Evolutionary conservation across 1,139 yeast genomes (phyloP).

Genomic region (Hansenula sp.): DNA sequence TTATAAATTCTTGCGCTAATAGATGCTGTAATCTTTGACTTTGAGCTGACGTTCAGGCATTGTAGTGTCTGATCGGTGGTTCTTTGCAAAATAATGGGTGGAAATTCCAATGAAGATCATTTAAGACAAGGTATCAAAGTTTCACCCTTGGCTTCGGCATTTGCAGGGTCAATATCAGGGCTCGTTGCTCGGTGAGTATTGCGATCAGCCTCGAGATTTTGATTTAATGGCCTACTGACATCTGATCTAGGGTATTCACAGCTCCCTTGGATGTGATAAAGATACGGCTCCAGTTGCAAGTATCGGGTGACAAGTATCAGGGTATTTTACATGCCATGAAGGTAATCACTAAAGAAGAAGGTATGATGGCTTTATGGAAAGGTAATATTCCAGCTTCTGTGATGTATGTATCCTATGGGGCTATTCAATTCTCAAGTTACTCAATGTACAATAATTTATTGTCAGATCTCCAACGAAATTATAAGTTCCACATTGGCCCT

Average conservation of each 20-base stretch:
- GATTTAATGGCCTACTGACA: slow-evolving; percentile 1
- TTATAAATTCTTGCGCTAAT: no score
- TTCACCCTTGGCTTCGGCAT: slow-evolving; percentile 37
- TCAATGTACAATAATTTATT: slow-evolving; percentile 47
- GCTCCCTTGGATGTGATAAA: slow-evolving; percentile 92
- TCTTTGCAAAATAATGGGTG: no score
- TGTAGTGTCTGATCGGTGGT: no score
- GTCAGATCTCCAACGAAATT: slow-evolving; percentile 26
- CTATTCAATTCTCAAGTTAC: slow-evolving; percentile 76
- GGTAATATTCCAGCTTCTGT: slow-evolving; percentile 92
- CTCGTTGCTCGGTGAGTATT: slow-evolving; percentile 47
- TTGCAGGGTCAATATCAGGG: slow-evolving; percentile 77
- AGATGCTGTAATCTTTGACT: no score
- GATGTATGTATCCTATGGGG: slow-evolving; percentile 83
- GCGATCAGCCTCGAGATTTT: background rate
- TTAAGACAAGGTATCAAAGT: slow-evolving; percentile 48
- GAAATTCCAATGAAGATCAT: slow-evolving; percentile 36
- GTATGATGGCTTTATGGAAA: slow-evolving; percentile 76
- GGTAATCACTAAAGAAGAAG: slow-evolving; percentile 44
- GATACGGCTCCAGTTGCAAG: slow-evolving; percentile 71
- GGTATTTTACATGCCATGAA: slow-evolving; percentile 33
- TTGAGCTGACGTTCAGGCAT: no score
- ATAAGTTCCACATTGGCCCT: slow-evolving; percentile 29
- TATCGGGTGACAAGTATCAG: slow-evolving; percentile 24
- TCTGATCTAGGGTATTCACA: slow-evolving; percentile 48